Evolutionary conservation across 202 grass and related monocot genomes (phyloP), one percentile per base, ranked within the genome.

Genomic region (Carex arenaria): DNA sequence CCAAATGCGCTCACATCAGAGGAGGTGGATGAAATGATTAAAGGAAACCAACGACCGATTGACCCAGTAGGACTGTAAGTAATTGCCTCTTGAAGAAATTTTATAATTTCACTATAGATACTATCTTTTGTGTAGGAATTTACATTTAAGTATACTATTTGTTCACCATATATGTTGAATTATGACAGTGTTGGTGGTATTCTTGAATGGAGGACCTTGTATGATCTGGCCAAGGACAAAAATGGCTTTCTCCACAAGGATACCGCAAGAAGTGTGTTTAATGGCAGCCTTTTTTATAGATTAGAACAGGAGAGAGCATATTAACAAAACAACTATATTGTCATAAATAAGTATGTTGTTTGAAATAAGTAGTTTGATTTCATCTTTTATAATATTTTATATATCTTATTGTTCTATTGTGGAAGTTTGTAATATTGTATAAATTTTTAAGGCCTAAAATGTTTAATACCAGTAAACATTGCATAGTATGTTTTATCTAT

Each of bases 211-310:
- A 91, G 89, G 30, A 7, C 93, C 3, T 2, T 98, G 4, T 95
- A 88, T 63, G 20, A 22, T 1, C 83, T 95, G 13, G 91, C 87
- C 78, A 98, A 93, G 81, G 88, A 90, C 17, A 90, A 95, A 86
- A 86, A 98, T 4, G 95, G 95, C 2, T 90, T 90, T 57, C 93
- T 95, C 65, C 85, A 84, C 49, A 98, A 93, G 78, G 91, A 98
- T 0, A 92, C 88, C 7, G 51, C 93, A 52, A 89, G 72, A 80
- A 89, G 89, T 7, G 91, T 92, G 3, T 98, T 90, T 62, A 93
- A 98, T 87, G 95, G 95, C 72, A 93, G 80, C 55, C 52, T 98
- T 10, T 98, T 98, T 87, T 19, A 72, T 3, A 88, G 80, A 78
- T 7, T 90, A 85, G 95, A 98, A 85, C 18, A 88, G 63, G 91